Conservation (phyloP, 208 protist genomes). For the Crithidia sp. region DNA sequence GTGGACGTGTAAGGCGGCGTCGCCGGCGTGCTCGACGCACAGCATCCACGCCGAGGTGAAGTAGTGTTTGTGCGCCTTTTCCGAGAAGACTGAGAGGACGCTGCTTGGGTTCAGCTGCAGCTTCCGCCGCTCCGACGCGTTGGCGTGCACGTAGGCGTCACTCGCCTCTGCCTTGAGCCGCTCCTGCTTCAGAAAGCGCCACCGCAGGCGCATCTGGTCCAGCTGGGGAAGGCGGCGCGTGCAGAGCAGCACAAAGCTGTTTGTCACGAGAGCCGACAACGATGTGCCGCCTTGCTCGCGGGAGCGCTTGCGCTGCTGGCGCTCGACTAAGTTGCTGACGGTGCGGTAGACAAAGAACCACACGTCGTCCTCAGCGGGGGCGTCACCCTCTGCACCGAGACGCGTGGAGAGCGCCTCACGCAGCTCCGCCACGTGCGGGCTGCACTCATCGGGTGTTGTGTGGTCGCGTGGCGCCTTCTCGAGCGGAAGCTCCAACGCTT, state of each 20-base stretch:
- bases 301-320: conserved; percentile 51
- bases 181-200: conserved; percentile 70
- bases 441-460: conserved; percentile 73
- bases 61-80: conserved; percentile 81
- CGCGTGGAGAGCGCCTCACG: conserved; percentile 46
- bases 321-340: conserved; percentile 54
- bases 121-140: conserved; percentile 73
- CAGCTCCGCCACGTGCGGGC: conserved; percentile 48
- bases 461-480: conserved; percentile 61
- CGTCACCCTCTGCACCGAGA: conserved; percentile 21
- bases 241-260: conserved; percentile 82
- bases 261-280: conserved; percentile 48
- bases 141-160: conserved; percentile 69
- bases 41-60: conserved; percentile 85
- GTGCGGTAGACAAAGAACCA: conserved; percentile 75
- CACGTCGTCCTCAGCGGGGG: conserved; percentile 62
- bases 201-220: conserved; percentile 58
- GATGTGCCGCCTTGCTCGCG: conserved; percentile 35
- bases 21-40: conserved; percentile 60
- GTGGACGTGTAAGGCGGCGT: conserved; percentile 72
- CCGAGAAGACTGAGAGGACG: conserved; percentile 83
- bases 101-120: conserved; percentile 47
- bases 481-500: conserved; percentile 44
- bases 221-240: conserved; percentile 55
- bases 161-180: conserved; percentile 55